A percentile compares a stretch with the other conserved stretches of the same genome.
Conservation (phyloP, 768 basidiomycete genomes). For the Auricularia auricula-judae region DNA sequence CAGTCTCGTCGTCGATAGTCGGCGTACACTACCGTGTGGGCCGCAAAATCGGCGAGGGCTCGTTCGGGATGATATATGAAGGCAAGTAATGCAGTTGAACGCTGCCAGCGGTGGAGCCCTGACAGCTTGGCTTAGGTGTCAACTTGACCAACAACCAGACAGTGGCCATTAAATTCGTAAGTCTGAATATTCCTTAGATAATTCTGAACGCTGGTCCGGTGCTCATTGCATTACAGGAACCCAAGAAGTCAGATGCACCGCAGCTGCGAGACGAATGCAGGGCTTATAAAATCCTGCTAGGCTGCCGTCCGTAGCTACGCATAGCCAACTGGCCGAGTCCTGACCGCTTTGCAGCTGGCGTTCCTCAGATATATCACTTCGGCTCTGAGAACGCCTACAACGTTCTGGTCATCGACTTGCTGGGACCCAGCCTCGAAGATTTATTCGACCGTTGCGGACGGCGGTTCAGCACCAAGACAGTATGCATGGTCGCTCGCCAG, state of each 20-base stretch:
- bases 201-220: not conserved
- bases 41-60: slow-evolving; percentile 98
- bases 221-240: slow-evolving; percentile 45
- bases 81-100: slow-evolving; percentile 27
- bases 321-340: slow-evolving; percentile 1
- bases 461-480: slow-evolving; percentile 96
- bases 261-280: slow-evolving; percentile 98
- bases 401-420: slow-evolving; percentile 94
- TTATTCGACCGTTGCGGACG: slow-evolving; percentile 98
- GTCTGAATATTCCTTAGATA: slow-evolving; percentile 22
- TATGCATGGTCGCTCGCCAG: slow-evolving; percentile 97
- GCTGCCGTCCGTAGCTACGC: slow-evolving; percentile 59
- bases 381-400: slow-evolving; percentile 98
- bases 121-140: slow-evolving; percentile 47
- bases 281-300: slow-evolving; percentile 83
- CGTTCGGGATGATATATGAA: slow-evolving; percentile 93
- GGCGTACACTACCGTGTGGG: slow-evolving; percentile 97
- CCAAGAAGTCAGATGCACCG: slow-evolving; percentile 90
- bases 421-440: slow-evolving; percentile 94
- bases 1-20: slow-evolving; percentile 36
- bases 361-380: slow-evolving; percentile 99
- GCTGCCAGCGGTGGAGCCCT: not conserved
- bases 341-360: slow-evolving; percentile 54
- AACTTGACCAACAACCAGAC: slow-evolving; percentile 97
- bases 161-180: slow-evolving; percentile 99